Percentiles rank a stretch among this genome's conserved stretches.
phyloP scores from a whole-genome alignment of 1,139 yeast genomes.

The Starmera stellimalicola region DNA sequence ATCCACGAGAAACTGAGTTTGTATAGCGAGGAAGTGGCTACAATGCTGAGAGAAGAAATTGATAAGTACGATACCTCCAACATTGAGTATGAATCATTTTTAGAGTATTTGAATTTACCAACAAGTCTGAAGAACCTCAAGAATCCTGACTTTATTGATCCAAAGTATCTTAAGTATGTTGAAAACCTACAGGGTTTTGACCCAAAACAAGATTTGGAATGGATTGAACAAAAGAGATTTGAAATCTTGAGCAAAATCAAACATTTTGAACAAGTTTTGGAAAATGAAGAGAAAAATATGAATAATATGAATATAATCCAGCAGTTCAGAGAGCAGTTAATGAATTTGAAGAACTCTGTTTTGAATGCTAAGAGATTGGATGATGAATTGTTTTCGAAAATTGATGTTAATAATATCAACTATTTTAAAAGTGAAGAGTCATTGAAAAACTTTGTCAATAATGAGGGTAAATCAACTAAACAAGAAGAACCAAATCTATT shows the following conservation, averaged over 20 bases:
- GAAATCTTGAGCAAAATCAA: slow-evolving; percentile 32
- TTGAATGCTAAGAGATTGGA: slow-evolving; percentile 66
- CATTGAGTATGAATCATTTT: slow-evolving; percentile 66
- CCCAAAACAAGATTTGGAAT: slow-evolving; percentile 17
- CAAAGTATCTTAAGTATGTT: not conserved
- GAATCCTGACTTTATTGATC: slow-evolving; percentile 4
- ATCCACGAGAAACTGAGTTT: slow-evolving; percentile 81
- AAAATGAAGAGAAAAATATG: slow-evolving; percentile 28
- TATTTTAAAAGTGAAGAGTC: too few species aligned
- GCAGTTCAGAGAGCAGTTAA: slow-evolving; percentile 38
- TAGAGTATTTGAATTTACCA: slow-evolving; percentile 76
- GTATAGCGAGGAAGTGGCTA: slow-evolving; percentile 86
- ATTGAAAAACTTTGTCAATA: too few species aligned
- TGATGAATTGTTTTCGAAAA: slow-evolving; percentile 37
- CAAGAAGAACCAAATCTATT: slow-evolving; percentile 12
- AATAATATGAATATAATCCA: slow-evolving; percentile 5
- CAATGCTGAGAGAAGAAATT: slow-evolving; percentile 59
- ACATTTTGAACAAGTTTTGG: slow-evolving; percentile 30
- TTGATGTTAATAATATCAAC: slow-evolving; percentile 19
- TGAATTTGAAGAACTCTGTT: slow-evolving; percentile 52
- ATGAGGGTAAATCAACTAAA: too few species aligned
- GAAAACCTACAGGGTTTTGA: slow-evolving; percentile 12
- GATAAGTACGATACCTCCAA: slow-evolving; percentile 74
- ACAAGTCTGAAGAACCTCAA: slow-evolving; percentile 50
- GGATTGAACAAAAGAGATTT: slow-evolving; percentile 21